phyloP scores from a whole-genome alignment of 2,329 filamentous ascomycete genomes.

The Lachnellula subtilissima region DNA sequence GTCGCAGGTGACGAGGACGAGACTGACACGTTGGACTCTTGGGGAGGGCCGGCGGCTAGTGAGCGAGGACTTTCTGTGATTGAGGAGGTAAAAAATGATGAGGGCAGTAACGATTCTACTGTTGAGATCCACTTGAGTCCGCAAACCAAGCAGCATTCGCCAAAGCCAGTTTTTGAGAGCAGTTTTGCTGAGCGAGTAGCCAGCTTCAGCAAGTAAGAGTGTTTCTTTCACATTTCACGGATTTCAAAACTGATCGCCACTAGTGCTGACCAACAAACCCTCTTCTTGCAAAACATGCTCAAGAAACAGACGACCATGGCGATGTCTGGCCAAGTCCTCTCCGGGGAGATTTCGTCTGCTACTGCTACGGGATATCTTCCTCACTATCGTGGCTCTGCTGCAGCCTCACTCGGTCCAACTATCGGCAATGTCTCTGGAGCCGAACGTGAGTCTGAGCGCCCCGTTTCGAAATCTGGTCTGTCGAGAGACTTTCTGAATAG shows the following conservation, averaged over 20 bases:
- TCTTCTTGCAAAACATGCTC: constrained; percentile 32
- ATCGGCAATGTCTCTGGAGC: constrained; percentile 10
- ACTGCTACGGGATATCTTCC: constrained; percentile 32
- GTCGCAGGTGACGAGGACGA: constrained; percentile 11
- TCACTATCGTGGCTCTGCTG: constrained; percentile 30
- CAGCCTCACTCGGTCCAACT: constrained; percentile 29
- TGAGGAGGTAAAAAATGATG: constrained; percentile 1
- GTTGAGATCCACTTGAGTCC: constrained; percentile 19
- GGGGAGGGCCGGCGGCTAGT: constrained; percentile 8
- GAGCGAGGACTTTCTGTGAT: constrained; percentile 1
- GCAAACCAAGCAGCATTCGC: constrained; percentile 10
- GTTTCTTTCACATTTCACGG: background rate
- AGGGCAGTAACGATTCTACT: constrained; percentile 15
- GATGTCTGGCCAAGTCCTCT: constrained; percentile 25
- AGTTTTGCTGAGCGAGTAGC: constrained; percentile 24
- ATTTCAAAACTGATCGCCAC: background rate
- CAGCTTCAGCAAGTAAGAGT: constrained; percentile 23
- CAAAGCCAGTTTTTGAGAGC: constrained; percentile 9
- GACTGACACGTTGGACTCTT: constrained; percentile 14
- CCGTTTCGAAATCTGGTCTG: constrained; percentile 5
- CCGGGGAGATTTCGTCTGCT: constrained; percentile 29
- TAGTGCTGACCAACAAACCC: constrained; percentile 26
- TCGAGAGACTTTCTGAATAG: background rate
- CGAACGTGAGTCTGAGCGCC: constrained; percentile 10
- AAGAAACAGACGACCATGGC: constrained; percentile 18